These are phyloP conservation scores for Cladophialophora bantiana DNA, from an alignment of 2,329 filamentous ascomycete genomes.

Conservation along the genomic window DNA sequence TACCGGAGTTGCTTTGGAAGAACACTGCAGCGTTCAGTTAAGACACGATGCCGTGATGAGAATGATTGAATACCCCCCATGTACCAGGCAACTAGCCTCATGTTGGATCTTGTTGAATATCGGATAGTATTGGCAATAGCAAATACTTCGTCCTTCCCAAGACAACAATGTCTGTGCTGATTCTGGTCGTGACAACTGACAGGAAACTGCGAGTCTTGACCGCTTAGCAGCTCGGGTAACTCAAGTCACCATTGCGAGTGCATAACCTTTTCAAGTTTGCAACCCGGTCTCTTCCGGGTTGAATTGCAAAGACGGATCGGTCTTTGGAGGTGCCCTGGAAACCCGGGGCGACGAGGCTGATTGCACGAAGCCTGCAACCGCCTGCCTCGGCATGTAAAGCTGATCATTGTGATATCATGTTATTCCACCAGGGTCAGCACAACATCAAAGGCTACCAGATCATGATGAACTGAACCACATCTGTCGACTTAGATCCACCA, in stretches of 20 bases:
- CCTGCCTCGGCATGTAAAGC: neutral
- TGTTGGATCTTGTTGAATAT: neutral
- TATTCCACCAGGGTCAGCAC: neutral
- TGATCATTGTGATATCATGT: conserved; percentile 5
- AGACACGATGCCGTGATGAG: conserved; percentile 9
- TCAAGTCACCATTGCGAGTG: neutral
- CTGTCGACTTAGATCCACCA: neutral
- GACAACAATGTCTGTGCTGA: neutral
- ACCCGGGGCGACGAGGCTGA: conserved; percentile 3
- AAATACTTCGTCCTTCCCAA: neutral
- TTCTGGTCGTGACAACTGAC: neutral
- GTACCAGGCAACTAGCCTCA: conserved; percentile 34
- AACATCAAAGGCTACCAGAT: neutral
- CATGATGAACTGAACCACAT: neutral
- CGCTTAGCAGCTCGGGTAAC: neutral
- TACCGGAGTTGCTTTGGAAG: neutral
- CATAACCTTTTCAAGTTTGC: neutral
- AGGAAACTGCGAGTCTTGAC: neutral
- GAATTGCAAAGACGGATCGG: neutral
- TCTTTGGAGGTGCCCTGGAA: neutral
- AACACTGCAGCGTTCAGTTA: conserved; percentile 5
- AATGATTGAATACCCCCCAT: conserved; percentile 43
- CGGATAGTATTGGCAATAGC: neutral
- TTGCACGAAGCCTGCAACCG: neutral
- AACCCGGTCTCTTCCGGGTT: neutral